Evolutionary conservation across 768 basidiomycete genomes (phyloP).

Genomic region (Rhizopogon roseolus): DNA sequence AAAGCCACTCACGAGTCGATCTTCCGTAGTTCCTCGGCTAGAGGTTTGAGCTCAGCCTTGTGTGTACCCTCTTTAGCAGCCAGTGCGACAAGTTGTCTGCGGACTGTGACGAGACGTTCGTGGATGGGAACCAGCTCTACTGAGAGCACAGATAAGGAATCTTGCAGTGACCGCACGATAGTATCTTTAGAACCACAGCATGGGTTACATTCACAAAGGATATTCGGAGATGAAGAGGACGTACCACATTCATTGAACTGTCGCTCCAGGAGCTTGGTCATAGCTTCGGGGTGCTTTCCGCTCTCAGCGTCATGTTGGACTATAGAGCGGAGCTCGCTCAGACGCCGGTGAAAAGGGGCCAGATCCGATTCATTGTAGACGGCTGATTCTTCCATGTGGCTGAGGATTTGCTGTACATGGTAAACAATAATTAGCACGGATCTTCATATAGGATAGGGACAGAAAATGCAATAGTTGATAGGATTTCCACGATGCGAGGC

Average conservation of each 20-base stretch:
- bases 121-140: conserved; percentile 90
- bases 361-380: conserved; percentile 93
- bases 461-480: conserved; percentile 14
- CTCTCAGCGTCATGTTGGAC: conserved; percentile 78
- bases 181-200: conserved; percentile 46
- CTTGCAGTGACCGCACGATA: conserved; percentile 72
- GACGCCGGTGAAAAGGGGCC: conserved; percentile 77
- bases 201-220: neutral
- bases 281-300: conserved; percentile 78
- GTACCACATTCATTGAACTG: conserved; percentile 90
- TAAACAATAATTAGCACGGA: conserved; percentile 15
- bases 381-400: conserved; percentile 93
- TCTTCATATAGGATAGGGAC: neutral
- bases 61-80: conserved; percentile 83
- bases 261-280: conserved; percentile 85
- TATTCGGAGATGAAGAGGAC: conserved; percentile 25
- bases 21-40: conserved; percentile 89
- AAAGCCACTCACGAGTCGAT: conserved; percentile 86
- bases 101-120: conserved; percentile 79
- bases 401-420: conserved; percentile 75
- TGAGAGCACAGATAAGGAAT: conserved; percentile 82
- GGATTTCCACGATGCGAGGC: neutral
- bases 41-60: conserved; percentile 83
- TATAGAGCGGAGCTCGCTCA: conserved; percentile 80
- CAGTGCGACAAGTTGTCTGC: conserved; percentile 84